These are phyloP conservation scores for Pleurotus sapidus DNA, from an alignment of 768 basidiomycete genomes.

Conservation along the genomic window DNA sequence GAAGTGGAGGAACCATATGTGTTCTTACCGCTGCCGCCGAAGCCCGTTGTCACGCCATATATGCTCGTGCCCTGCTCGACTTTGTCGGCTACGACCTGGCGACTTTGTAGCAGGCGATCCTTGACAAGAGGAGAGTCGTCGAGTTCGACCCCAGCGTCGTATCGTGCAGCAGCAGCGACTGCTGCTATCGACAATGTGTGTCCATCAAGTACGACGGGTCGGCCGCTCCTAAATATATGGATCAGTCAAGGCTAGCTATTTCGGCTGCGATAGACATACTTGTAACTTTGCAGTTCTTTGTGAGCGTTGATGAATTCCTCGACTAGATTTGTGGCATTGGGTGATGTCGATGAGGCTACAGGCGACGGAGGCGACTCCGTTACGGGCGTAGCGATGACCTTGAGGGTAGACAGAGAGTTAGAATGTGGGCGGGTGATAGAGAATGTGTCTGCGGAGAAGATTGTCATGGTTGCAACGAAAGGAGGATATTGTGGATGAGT, in stretches of 20 bases:
- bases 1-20: not conserved
- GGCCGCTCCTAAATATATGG: slow-evolving; percentile 48
- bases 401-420: slow-evolving; percentile 22
- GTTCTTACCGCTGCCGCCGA: slow-evolving; percentile 67
- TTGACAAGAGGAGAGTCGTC: slow-evolving; percentile 45
- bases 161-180: slow-evolving; percentile 73
- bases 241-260: not conserved
- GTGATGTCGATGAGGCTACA: slow-evolving; percentile 15
- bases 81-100: slow-evolving; percentile 63
- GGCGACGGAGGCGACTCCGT: slow-evolving; percentile 14
- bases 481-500: slow-evolving; percentile 3
- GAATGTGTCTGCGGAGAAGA: slow-evolving; percentile 26
- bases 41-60: slow-evolving; percentile 83
- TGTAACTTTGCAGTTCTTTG: slow-evolving; percentile 63
- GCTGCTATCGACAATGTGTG: slow-evolving; percentile 71
- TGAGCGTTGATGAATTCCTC: slow-evolving; percentile 55
- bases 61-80: slow-evolving; percentile 66
- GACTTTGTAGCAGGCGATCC: slow-evolving; percentile 58
- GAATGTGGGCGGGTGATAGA: slow-evolving; percentile 13
- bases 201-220: slow-evolving; percentile 64
- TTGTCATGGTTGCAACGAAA: slow-evolving; percentile 19
- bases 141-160: slow-evolving; percentile 48
- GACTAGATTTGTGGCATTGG: slow-evolving; percentile 36
- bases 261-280: slow-evolving; percentile 36
- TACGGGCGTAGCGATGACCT: slow-evolving; percentile 19